Evolutionary conservation across 768 basidiomycete species (phyloP), one percentile per base, ranked within the genome.

Genomic region (Tylopilus subfusipes): DNA sequence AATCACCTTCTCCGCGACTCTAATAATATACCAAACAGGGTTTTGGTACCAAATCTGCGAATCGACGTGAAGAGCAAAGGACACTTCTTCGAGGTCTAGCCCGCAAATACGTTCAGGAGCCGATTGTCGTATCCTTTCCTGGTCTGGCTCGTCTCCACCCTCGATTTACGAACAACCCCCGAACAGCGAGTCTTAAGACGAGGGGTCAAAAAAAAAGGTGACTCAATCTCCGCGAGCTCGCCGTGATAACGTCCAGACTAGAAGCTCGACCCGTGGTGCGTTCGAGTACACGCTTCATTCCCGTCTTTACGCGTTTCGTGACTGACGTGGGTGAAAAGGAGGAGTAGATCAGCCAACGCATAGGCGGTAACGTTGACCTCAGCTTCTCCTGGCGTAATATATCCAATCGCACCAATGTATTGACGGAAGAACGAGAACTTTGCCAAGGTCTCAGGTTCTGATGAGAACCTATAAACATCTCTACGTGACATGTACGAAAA

Each of bases 401-500:
- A 12, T 29, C 33, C 43, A 40, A 45, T 42, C 12, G 1, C 4
- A n/a, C 39, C 6, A 34, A 50, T 53, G 27, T 21, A 48, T 39
- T 27, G 14, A 34, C 30, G 14, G 10, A 5, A 18, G 8, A 19
- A 38, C n/a, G n/a, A 19, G n/a, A 42, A 5, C 30, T 10, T 43
- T 18, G 18, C n/a, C n/a, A n/a, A n/a, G 18, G 3, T 45, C 48
- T 25, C 45, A 21, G 31, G 21, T 36, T 42, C 45, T 9, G 3
- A 39, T 42, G 11, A 21, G 14, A 33, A 16, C 38, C 18, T 34
- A 33, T 19, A 30, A 39, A 27, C 18, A 31, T 52, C 31, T 29
- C 16, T 29, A 14, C 34, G 34, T 16, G 30, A 58, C 50, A 65
- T 48, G 56, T 56, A 59, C 50, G 52, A 48, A 33, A 47, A 43